These are phyloP conservation scores for Aspergillus coremiiformis DNA, from an alignment of 495 filamentous ascomycete genomes.

Conservation along the genomic window DNA sequence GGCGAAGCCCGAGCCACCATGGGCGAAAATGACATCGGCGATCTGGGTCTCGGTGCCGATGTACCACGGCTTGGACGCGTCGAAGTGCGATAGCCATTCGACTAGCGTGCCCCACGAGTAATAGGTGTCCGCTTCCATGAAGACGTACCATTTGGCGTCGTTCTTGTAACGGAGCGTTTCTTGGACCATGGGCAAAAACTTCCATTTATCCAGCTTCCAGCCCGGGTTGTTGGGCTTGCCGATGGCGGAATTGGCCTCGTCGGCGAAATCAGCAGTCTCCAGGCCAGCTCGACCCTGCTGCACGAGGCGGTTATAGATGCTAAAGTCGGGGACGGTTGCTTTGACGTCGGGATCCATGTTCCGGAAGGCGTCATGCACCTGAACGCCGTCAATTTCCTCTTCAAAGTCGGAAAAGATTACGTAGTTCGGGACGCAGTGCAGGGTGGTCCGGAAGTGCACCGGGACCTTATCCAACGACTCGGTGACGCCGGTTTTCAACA, in stretches of 20 bases:
- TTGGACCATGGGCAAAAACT: constrained; percentile 50
- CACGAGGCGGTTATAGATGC: constrained; percentile 45
- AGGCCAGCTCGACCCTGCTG: constrained; percentile 34
- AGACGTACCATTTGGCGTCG: constrained; percentile 57
- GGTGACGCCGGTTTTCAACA: constrained; percentile 43
- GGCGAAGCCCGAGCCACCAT: constrained; percentile 62
- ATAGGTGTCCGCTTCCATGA: constrained; percentile 64
- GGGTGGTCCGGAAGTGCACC: constrained; percentile 44
- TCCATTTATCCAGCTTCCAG: constrained; percentile 56
- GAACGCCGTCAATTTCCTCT: constrained; percentile 40
- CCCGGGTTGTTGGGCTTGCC: constrained; percentile 43
- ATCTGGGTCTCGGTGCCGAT: constrained; percentile 53
- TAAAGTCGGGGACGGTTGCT: constrained; percentile 39
- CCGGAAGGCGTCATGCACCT: constrained; percentile 43
- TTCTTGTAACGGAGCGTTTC: constrained; percentile 37
- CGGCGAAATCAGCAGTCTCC: constrained; percentile 31
- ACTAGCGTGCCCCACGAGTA: constrained; percentile 55
- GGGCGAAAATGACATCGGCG: constrained; percentile 50
- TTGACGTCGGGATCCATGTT: constrained; percentile 32
- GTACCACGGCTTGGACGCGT: constrained; percentile 46
- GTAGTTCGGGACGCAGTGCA: constrained; percentile 47
- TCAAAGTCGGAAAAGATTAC: constrained; percentile 50
- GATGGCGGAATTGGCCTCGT: constrained; percentile 40
- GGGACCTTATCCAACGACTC: constrained; percentile 39
- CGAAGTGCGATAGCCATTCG: constrained; percentile 47